phyloP scores from a whole-genome alignment of 2,329 filamentous ascomycete genomes.

The Orbilia oligospora region DNA sequence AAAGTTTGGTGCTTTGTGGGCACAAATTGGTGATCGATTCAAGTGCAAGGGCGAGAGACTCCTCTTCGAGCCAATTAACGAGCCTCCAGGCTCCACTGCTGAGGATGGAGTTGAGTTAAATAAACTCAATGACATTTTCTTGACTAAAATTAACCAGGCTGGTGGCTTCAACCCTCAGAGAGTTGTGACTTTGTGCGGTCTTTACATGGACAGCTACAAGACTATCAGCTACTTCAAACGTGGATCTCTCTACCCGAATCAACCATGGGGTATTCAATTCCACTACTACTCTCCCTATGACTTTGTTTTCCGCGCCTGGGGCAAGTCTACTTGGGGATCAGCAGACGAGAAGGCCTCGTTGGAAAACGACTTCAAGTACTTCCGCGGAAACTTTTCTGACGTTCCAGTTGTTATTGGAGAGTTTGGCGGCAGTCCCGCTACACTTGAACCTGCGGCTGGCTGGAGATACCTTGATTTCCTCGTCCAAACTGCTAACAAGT shows the following conservation, averaged over 20 bases:
- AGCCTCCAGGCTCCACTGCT: conserved; percentile 72
- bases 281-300: conserved; percentile 75
- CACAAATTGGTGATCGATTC: conserved; percentile 66
- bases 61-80: conserved; percentile 75
- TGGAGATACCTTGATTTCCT: conserved; percentile 75
- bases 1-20: conserved; percentile 73
- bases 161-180: conserved; percentile 73
- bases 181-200: conserved; percentile 73
- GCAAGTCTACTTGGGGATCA: conserved; percentile 75
- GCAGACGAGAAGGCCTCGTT: conserved; percentile 71
- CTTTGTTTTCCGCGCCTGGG: conserved; percentile 70
- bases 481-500: conserved; percentile 70
- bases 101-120: conserved; percentile 71
- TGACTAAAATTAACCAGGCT: conserved; percentile 71
- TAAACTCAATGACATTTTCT: conserved; percentile 73
- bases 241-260: conserved; percentile 70
- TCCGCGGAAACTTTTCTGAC: conserved; percentile 72
- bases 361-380: conserved; percentile 70
- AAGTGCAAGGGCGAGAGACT: conserved; percentile 73
- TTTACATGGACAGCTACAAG: conserved; percentile 71
- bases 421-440: conserved; percentile 71
- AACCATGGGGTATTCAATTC: conserved; percentile 74
- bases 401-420: conserved; percentile 71
- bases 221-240: conserved; percentile 72
- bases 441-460: conserved; percentile 72